Percentiles rank a stretch among this genome's conserved stretches.
phyloP scores from a whole-genome alignment of 192 early-diverging fungal species.

The Pilobolus umbonatus region DNA sequence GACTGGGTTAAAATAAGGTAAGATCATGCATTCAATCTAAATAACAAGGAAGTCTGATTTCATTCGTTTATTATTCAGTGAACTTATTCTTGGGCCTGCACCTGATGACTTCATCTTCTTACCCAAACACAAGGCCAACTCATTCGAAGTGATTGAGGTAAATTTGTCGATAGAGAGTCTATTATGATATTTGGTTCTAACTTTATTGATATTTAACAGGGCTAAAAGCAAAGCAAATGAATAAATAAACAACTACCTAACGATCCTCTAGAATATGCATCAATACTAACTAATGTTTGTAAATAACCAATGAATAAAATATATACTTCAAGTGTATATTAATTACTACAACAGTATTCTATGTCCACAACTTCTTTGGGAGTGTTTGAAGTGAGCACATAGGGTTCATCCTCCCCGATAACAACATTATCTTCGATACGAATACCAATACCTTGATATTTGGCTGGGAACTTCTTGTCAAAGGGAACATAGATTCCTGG shows the following conservation, averaged over 20 bases:
- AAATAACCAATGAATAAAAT: slow-evolving; percentile 2
- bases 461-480: slow-evolving; percentile 64
- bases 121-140: slow-evolving; percentile 93
- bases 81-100: slow-evolving; percentile 86
- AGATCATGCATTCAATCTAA: neutral
- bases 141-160: slow-evolving; percentile 34
- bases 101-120: slow-evolving; percentile 84
- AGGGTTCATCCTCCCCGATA: slow-evolving; percentile 63
- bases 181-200: neutral
- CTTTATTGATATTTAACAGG: neutral
- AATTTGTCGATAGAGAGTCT: neutral
- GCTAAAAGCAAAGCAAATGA: no score
- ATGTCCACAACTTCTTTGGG: slow-evolving; percentile 88
- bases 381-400: slow-evolving; percentile 65
- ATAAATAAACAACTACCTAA: no score
- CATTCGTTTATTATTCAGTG: slow-evolving; percentile 35
- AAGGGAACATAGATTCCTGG: slow-evolving; percentile 91
- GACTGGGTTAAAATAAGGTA: slow-evolving; percentile 91
- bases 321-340: neutral
- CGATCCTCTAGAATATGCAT: no score
- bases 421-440: slow-evolving; percentile 95
- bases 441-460: slow-evolving; percentile 86
- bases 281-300: neutral
- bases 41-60: neutral
- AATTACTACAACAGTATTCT: slow-evolving; percentile 45